Conservation (phyloP, 495 filamentous ascomycete species). For the Thermochaetoides thermophila region DNA sequence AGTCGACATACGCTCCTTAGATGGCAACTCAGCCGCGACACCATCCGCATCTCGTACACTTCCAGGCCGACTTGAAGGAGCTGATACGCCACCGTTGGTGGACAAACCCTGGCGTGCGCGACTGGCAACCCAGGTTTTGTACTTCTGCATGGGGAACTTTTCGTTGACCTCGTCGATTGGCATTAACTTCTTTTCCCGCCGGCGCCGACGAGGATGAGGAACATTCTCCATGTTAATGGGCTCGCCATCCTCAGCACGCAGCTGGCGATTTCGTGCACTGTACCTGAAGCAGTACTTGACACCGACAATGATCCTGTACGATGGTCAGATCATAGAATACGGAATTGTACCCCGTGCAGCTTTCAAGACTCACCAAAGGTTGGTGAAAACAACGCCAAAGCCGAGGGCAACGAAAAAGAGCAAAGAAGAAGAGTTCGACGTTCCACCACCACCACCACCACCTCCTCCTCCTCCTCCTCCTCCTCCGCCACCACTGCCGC, state of each 20-base stretch:
- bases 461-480: too few relatives aligned
- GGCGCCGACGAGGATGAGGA: constrained; percentile 62
- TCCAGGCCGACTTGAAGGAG: constrained; percentile 51
- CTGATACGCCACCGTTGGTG: constrained; percentile 70
- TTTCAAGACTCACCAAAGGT: constrained; percentile 62
- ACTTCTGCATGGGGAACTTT: constrained; percentile 87
- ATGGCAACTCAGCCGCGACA: constrained; percentile 26
- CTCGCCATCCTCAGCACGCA: constrained; percentile 72
- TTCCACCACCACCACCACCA: constrained; percentile 12
- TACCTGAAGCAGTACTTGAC: constrained; percentile 99
- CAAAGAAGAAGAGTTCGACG: constrained; percentile 82
- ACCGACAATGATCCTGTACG: constrained; percentile 90
- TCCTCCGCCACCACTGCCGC: constrained; percentile 8
- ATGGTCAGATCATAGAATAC: constrained; percentile 13
- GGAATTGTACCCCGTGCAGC: neutral
- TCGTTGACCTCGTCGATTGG: constrained; percentile 97
- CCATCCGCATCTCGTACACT: constrained; percentile 51
- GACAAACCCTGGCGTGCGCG: constrained; percentile 74
- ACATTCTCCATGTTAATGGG: constrained; percentile 72
- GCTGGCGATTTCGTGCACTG: constrained; percentile 78
- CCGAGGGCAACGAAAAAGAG: constrained; percentile 95
- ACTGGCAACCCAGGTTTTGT: constrained; percentile 81
- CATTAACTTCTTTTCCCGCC: constrained; percentile 96
- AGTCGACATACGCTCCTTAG: constrained; percentile 22
- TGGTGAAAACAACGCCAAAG: constrained; percentile 98